Evolutionary conservation across 1,284 basidiomycete species (phyloP).

Genomic region (Cerioporus squamosus): DNA sequence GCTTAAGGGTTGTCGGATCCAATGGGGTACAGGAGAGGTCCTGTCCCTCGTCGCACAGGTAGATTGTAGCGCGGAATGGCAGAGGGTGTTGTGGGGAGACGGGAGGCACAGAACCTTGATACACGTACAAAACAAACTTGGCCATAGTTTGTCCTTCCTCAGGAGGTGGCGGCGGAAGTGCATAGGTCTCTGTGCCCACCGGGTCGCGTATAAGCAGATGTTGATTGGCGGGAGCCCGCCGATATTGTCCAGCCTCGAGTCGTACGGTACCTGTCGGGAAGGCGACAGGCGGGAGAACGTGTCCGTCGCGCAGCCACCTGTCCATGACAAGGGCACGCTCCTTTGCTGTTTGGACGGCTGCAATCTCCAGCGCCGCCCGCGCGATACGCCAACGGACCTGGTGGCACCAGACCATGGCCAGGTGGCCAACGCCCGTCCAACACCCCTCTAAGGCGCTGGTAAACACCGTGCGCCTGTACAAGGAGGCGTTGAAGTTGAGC

Average conservation of each 20-base stretch:
- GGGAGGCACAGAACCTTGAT: slow-evolving; percentile 55
- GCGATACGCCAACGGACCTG: slow-evolving; percentile 93
- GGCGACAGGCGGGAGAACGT: slow-evolving; percentile 39
- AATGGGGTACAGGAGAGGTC: slow-evolving; percentile 43
- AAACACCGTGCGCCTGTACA: slow-evolving; percentile 78
- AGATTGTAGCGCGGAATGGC: slow-evolving; percentile 49
- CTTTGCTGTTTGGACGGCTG: slow-evolving; percentile 34
- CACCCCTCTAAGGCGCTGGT: slow-evolving; percentile 86
- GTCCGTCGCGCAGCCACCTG: slow-evolving; percentile 69
- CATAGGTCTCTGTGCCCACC: slow-evolving; percentile 46
- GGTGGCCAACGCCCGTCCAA: slow-evolving; percentile 96
- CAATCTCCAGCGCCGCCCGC: slow-evolving; percentile 74
- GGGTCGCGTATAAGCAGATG: slow-evolving; percentile 51
- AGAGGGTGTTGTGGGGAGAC: slow-evolving; percentile 51
- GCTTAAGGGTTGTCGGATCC: slow-evolving; percentile 50
- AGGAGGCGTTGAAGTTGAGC: slow-evolving; percentile 20
- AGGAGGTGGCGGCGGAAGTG: slow-evolving; percentile 48
- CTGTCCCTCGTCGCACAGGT: slow-evolving; percentile 41
- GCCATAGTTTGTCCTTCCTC: slow-evolving; percentile 8
- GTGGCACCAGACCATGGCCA: slow-evolving; percentile 98
- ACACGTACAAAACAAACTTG: slow-evolving; percentile 59
- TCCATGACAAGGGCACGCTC: slow-evolving; percentile 51
- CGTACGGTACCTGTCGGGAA: slow-evolving; percentile 13
- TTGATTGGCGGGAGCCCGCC: slow-evolving; percentile 40
- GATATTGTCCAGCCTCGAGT: slow-evolving; percentile 35